A percentile compares a stretch with the other conserved stretches of the same genome.
phyloP scores from a whole-genome alignment of 2,329 filamentous ascomycete genomes.

The Alternaria atra region DNA sequence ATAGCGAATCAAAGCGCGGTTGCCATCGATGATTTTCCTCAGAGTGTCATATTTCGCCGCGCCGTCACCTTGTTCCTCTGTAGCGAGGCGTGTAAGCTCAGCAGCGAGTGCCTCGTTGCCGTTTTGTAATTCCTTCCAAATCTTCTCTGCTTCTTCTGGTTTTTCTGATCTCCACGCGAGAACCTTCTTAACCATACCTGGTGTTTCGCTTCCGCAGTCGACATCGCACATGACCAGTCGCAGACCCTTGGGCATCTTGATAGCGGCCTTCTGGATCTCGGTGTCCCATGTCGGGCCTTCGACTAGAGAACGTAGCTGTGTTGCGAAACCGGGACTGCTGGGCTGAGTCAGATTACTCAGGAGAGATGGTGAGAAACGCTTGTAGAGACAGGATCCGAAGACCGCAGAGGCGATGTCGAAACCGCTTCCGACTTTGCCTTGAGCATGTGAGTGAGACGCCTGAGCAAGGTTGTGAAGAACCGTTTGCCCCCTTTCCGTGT shows the following conservation, averaged over 20 bases:
- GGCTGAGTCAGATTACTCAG: constrained; percentile 73
- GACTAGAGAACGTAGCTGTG: constrained; percentile 71
- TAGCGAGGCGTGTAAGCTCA: constrained; percentile 66
- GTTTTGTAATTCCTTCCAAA: constrained; percentile 80
- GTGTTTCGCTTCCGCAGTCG: constrained; percentile 90
- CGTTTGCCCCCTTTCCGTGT: constrained; percentile 62
- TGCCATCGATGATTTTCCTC: constrained; percentile 60
- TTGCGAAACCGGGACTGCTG: constrained; percentile 72
- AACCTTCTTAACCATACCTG: constrained; percentile 94
- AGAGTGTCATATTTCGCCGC: constrained; percentile 59
- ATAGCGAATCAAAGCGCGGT: constrained; percentile 70
- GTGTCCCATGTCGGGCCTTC: constrained; percentile 77
- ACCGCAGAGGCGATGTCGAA: constrained; percentile 96
- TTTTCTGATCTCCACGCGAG: constrained; percentile 79
- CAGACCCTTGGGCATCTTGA: constrained; percentile 76
- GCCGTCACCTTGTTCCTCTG: constrained; percentile 48
- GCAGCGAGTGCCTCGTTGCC: constrained; percentile 76
- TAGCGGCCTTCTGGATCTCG: constrained; percentile 73
- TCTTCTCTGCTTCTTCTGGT: constrained; percentile 67
- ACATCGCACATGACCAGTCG: constrained; percentile 94
- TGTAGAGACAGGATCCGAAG: constrained; percentile 89
- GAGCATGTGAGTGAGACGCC: constrained; percentile 91
- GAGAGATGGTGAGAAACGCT: constrained; percentile 85
- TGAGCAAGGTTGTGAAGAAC: constrained; percentile 92
- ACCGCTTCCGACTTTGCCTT: constrained; percentile 94